phyloP scores from a whole-genome alignment of 2,329 filamentous ascomycete species.

The Cladosporium phlei region DNA sequence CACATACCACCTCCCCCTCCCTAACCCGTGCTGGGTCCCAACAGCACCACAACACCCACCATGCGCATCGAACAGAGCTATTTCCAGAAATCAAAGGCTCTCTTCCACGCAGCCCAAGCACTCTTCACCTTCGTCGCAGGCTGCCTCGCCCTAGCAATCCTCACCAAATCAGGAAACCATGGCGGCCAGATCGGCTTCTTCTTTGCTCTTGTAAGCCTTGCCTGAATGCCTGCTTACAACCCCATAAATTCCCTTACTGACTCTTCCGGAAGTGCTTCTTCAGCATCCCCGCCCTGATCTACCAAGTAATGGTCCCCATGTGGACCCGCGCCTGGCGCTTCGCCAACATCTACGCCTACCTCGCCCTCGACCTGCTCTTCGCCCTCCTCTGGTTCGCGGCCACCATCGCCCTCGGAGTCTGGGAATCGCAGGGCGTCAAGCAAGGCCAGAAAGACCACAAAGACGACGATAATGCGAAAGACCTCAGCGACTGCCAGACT shows the following conservation, averaged over 20 bases:
- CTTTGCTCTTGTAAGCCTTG: conserved; percentile 51
- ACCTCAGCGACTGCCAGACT: conserved; percentile 47
- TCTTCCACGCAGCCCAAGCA: conserved; percentile 50
- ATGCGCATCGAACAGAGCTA: conserved; percentile 44
- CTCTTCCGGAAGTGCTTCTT: conserved; percentile 62
- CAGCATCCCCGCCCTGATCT: conserved; percentile 54
- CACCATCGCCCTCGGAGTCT: conserved; percentile 53
- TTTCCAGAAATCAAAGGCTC: conserved; percentile 53
- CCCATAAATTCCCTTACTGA: no score
- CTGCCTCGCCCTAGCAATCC: conserved; percentile 54
- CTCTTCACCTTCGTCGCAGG: conserved; percentile 55
- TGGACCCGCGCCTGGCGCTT: conserved; percentile 56
- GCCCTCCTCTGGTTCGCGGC: conserved; percentile 56
- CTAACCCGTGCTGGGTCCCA: background rate
- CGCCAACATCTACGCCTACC: conserved; percentile 57
- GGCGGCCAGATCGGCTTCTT: conserved; percentile 54
- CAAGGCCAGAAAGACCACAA: conserved; percentile 41
- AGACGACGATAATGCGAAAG: conserved; percentile 14
- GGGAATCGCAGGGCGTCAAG: conserved; percentile 51
- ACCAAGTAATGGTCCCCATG: conserved; percentile 57
- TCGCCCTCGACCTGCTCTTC: conserved; percentile 51
- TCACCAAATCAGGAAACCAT: conserved; percentile 50
- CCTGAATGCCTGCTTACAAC: no score
- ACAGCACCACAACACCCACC: conserved; percentile 7
- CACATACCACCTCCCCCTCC: background rate